Evolutionary conservation across 2,329 filamentous ascomycete species (phyloP).

Genomic region (Xylariaceae sp.): DNA sequence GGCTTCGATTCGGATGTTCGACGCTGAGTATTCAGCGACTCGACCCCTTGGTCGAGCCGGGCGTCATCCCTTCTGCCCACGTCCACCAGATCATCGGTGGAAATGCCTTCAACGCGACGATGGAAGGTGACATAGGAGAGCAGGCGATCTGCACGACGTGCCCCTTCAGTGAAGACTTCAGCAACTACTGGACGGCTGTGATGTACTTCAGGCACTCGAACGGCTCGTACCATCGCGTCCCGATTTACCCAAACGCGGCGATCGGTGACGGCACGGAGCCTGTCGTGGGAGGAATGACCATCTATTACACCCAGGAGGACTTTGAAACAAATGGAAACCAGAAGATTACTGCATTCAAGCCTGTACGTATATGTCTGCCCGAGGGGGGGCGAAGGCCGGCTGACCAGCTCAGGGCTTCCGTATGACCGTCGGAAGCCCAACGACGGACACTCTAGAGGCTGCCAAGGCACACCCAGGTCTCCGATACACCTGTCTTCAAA

Average conservation of each 20-base stretch:
- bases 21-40: conserved; percentile 23
- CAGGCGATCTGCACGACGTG: conserved; percentile 30
- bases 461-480: conserved; percentile 22
- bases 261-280: not conserved
- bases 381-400: not conserved
- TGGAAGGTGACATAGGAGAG: conserved; percentile 23
- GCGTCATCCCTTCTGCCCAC: conserved; percentile 20
- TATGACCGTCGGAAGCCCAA: conserved; percentile 34
- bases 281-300: conserved; percentile 31
- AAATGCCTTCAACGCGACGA: conserved; percentile 23
- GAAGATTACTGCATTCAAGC: conserved; percentile 35
- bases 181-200: conserved; percentile 24
- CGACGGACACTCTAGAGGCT: conserved; percentile 6
- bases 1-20: conserved; percentile 24
- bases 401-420: conserved; percentile 31
- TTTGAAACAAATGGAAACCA: conserved; percentile 35
- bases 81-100: conserved; percentile 24
- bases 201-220: conserved; percentile 26
- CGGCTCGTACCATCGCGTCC: conserved; percentile 25
- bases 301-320: conserved; percentile 38
- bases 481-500: conserved; percentile 29
- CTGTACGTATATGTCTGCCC: conserved; percentile 14
- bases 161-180: conserved; percentile 28
- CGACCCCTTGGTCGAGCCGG: conserved; percentile 23
- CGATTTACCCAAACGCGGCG: conserved; percentile 21